Base-by-base conservation (phyloP, 1,284 basidiomycete genomes). In the Coniferiporia sulphurascens region DNA sequence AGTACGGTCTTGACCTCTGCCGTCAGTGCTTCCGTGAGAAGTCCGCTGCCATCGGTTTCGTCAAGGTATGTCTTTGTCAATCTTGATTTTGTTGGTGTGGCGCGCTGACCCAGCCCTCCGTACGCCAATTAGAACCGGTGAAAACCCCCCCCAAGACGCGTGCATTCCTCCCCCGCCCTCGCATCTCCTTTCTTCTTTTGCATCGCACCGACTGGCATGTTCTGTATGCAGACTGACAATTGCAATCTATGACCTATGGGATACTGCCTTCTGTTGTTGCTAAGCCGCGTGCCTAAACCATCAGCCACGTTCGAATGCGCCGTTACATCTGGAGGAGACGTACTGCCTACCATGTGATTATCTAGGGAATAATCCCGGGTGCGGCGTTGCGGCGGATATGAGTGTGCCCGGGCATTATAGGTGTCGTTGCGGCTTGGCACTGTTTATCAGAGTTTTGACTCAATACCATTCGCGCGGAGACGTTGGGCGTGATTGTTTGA, bases 11-110 rank as follows among this genome's bases (percentile, higher is more conserved):
- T 71, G 92, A 96, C 80, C 89, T 96, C 70, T 97, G 94, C 83
- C 91, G 94, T 76, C 94, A 97, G 78, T 97, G 94, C 80, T 97
- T 97, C 90, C 91, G 95, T 70, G 95, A 97, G 82, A 95, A 95
- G 80, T 84, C 92, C 64, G 83, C 86, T 69, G 89, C 89, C 66
- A 96, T 97, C 72, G 95, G 94, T 65, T 97, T 97, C 83, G 79
- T 83, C 74, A 97, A 97, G 91, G 93, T 94, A 68, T 68, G 82
- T 65, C 43, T 32, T 3, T 49, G 8, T 45, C 17, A 21, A 48
- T 12, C 10, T n/a, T 15, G 12, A 10, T 12, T 2, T 19, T 38
- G 54, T 32, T 51, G 59, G 13, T 52, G 15, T 51, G 17, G 19
- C 52, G 4, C 41, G 44, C 44, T 46, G 19, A 46, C 44, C 44